Conservation (phyloP, 352 stramenopile species). For the Blastocystis sp. region DNA sequence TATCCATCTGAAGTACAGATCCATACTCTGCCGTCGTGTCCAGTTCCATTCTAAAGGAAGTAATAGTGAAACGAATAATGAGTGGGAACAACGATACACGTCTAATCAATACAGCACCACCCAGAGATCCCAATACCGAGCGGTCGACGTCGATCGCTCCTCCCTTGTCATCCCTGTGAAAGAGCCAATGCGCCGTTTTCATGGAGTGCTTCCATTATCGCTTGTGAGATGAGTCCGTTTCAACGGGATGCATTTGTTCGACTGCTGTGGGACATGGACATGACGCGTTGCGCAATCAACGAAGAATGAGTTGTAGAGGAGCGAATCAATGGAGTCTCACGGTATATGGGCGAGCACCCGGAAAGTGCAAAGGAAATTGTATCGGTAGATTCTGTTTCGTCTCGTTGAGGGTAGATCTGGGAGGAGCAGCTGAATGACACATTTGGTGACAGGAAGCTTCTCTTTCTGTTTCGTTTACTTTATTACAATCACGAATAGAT, state of each 20-base stretch:
- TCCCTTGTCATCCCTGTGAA: background rate
- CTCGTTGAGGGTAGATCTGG: conserved; percentile 15
- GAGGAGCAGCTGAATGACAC: conserved; percentile 19
- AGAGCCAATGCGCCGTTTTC: background rate
- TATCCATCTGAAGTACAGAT: too few species aligned
- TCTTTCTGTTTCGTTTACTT: conserved; percentile 14
- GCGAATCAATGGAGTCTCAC: background rate
- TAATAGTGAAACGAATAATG: too few species aligned
- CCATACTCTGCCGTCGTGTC: too few species aligned
- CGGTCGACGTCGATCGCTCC: too few species aligned
- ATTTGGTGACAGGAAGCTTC: conserved; percentile 14
- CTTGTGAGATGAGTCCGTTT: background rate
- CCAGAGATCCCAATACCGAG: too few species aligned
- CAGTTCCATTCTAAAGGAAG: too few species aligned
- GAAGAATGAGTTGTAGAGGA: background rate
- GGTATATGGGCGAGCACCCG: conserved; percentile 1
- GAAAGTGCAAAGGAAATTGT: conserved; percentile 34
- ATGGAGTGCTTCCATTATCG: background rate
- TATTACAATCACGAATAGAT: background rate
- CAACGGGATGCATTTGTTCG: conserved; percentile 17
- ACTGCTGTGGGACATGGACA: conserved; percentile 42
- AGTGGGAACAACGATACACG: too few species aligned
- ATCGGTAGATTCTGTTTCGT: background rate
- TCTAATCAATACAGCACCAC: too few species aligned
- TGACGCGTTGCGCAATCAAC: background rate